Evolutionary conservation across 176 grass and related monocot species (phyloP).

Genomic region (Paspalum vaginatum): DNA sequence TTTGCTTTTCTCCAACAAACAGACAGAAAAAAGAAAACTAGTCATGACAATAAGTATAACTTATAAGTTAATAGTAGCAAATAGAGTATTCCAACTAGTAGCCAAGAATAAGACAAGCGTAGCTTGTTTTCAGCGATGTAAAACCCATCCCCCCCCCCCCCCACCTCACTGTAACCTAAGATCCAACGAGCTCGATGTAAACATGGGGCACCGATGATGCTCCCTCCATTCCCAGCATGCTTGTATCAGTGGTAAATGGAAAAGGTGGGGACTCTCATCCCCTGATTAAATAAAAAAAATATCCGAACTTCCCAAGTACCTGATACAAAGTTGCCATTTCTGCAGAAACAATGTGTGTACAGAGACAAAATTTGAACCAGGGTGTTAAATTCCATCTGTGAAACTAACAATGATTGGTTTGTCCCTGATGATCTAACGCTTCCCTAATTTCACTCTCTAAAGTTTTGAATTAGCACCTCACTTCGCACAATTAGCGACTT

Average conservation of each 20-base stretch:
- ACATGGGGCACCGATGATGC: too few relatives aligned
- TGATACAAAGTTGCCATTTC: conserved; percentile 13
- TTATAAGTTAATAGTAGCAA: neutral
- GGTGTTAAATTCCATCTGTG: neutral
- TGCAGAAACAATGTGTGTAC: neutral
- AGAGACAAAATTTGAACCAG: neutral
- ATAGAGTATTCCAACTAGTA: neutral
- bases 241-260: too few relatives aligned
- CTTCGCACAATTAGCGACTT: neutral
- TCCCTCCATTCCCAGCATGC: too few relatives aligned
- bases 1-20: conserved; percentile 9
- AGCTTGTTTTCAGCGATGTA: too few relatives aligned
- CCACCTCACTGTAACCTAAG: too few relatives aligned
- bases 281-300: too few relatives aligned
- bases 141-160: too few relatives aligned
- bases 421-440: neutral
- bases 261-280: too few relatives aligned
- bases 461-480: neutral
- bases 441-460: neutral
- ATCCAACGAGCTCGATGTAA: too few relatives aligned
- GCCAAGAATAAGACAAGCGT: too few relatives aligned
- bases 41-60: neutral
- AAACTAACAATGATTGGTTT: neutral
- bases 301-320: neutral
- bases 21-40: conserved; percentile 11